A percentile compares a stretch with the other conserved stretches of the same genome.
These are phyloP conservation scores for Calonectria hawksworthii DNA, from an alignment of 2,329 filamentous ascomycete genomes.

Conservation along the genomic window DNA sequence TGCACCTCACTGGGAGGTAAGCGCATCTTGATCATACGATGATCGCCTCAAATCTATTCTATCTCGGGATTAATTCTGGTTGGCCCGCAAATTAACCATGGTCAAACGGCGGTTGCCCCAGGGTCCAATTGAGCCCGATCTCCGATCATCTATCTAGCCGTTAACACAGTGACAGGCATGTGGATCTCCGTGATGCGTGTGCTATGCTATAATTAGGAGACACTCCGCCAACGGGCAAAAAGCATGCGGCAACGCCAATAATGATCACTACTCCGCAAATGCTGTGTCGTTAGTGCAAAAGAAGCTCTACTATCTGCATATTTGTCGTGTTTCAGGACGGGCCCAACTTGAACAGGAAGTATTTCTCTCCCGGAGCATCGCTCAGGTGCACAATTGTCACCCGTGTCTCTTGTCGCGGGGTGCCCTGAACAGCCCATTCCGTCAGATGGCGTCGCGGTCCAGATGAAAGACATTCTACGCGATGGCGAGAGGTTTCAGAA, in stretches of 20 bases:
- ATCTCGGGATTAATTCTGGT: background rate
- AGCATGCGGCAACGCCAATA: background rate
- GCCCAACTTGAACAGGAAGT: background rate
- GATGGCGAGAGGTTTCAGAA: background rate
- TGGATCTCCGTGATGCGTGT: background rate
- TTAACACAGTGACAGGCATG: background rate
- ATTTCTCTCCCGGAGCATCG: background rate
- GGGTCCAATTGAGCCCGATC: background rate
- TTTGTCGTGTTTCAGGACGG: background rate
- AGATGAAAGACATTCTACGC: background rate
- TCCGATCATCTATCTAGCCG: background rate
- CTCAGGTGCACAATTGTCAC: background rate
- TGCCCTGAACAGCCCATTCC: background rate
- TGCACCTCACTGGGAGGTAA: background rate
- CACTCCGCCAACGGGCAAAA: no score
- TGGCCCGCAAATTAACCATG: background rate
- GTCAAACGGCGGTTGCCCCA: background rate
- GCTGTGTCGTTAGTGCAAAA: background rate
- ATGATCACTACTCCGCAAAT: background rate
- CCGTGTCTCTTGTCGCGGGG: background rate
- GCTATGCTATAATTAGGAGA: background rate
- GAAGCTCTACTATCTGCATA: background rate
- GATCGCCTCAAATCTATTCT: background rate
- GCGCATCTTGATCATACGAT: background rate
- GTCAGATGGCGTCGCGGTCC: background rate